Evolutionary conservation across 306 rosid genomes (phyloP), one percentile per base, ranked within the genome.

Genomic region (Corylus heterophylla): DNA sequence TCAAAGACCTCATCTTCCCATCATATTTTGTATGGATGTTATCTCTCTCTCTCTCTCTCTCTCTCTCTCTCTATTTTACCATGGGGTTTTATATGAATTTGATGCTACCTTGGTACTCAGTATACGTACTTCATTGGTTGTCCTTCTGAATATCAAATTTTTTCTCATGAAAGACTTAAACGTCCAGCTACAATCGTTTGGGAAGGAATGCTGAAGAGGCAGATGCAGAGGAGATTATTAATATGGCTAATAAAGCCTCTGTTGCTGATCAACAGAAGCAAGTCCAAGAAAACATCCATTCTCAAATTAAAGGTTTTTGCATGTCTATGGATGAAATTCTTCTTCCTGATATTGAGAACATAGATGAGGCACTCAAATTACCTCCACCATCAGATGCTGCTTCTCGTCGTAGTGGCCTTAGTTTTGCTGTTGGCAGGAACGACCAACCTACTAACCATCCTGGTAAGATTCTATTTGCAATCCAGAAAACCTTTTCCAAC

Each of bases 281-380:
- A 85, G 94, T 95, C 76, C 98, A 91, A 69, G 97, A 95, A 81
- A 92, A 92, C 84, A 83, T 92, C 80, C 96, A 89, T 81, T 83
- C 82, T 49, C 97, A 93, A 79, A 81, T 92, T 58, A 85, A 79
- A 83, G 69, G 61, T 18, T 91, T 92, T 77, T 88, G 90, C 84
- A 31, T 4, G 17, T 87, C 72, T 74, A 89, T 92, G 98, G 96
- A 92, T 85, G 90, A 84, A 81, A 80, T 95, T 88, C 97, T 95
- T 62, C 88, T 92, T 74, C 89, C 90, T 25, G 83, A 80, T 58
- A 62, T 27, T 18, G 83, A 89, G 61, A 82, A 20, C n/a, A 29
- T 45, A 75, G 86, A 83, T n/a, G 85, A 86, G 76, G 75, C 79
- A 11, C 69, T 63, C 35, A 74, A 87, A 73, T 82, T 84, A 4